Evolutionary conservation across 1,139 yeast species (phyloP), one percentile per base, ranked within the genome.

Genomic region (Meyerozyma smithsonii): DNA sequence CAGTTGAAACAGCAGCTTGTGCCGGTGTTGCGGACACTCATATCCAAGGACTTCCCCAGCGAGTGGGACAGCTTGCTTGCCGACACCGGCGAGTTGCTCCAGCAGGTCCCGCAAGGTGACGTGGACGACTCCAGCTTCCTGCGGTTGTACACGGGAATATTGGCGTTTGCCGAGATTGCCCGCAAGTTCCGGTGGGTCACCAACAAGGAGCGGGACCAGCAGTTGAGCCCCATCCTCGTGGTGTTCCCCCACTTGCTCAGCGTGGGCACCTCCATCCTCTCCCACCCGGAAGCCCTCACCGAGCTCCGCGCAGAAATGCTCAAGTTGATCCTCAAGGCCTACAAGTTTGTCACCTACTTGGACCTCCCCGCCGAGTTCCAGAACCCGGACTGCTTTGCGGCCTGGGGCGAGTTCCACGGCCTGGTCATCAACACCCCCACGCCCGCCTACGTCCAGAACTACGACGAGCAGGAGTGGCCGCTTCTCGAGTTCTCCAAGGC

Each of bases 391-490:
- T 59, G 72, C 5, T 66, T 89, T 39, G 66, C 76, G 10, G 72
- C 74, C 17, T 90, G 97, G 95, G 84, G 87, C 2, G 77, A 79
- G 42, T 74, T 92, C 48, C 92, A 89, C 52, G 81, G 88, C 33
- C 69, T 74, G 15, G 75, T 87, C 4, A 76, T 87, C 38, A 80
- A 78, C 48, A 73, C 78, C 66, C 68, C 69, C 1, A 64, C 84
- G 6, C 88, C 95, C 3, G 36, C 46, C 3, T 70, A 72, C 42
- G 50, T 72, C 42, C 32, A 39, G 12, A 42, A 51, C 28, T 41
- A 52, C 4, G 46, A 57, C 28, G 74, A 69, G 40, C 61, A 58
- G 43, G 75, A 69, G 37, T 63, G 59, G 46, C 52, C 62, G 37
- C 56, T 62, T 40, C 52, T 69, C 12, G 74, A 71, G 49, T 54